Conservation (phyloP, 768 basidiomycete genomes). For the Termitomyces sp. region DNA sequence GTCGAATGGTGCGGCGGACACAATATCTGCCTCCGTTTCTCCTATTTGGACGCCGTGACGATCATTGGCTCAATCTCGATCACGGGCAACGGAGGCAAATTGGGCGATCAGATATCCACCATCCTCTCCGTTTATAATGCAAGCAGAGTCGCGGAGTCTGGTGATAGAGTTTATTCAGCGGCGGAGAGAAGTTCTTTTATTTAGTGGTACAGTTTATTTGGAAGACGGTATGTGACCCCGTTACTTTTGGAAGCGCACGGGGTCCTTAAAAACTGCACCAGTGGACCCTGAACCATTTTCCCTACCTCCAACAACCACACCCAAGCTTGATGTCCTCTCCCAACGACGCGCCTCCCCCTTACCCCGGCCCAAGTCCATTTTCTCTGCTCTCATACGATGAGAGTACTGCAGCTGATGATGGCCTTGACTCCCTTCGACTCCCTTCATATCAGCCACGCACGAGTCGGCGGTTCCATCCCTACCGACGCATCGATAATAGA, state of each 20-base stretch:
- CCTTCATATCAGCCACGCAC: constrained; percentile 4
- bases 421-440: constrained; percentile 2
- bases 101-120: not conserved
- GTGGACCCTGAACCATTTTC: not conserved
- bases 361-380: not conserved
- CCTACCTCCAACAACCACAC: not conserved
- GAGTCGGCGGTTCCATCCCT: not conserved
- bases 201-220: not conserved
- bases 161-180: not conserved
- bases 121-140: too few species aligned
- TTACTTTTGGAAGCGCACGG: constrained; percentile 1
- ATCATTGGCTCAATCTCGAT: constrained; percentile 2
- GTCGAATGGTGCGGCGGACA: not conserved
- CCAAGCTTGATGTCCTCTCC: not conserved
- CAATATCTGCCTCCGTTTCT: not conserved
- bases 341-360: constrained; percentile 6
- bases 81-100: not conserved
- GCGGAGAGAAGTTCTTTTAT: not conserved
- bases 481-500: not conserved
- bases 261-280: constrained; percentile 1
- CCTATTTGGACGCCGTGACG: not conserved
- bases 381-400: not conserved
- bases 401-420: not conserved
- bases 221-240: constrained; percentile 1
- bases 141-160: not conserved